A percentile compares a stretch with the other conserved stretches of the same genome.
Conservation (phyloP, 2,329 filamentous ascomycete genomes). For the Ophiocordyceps camponoti-saundersi region DNA sequence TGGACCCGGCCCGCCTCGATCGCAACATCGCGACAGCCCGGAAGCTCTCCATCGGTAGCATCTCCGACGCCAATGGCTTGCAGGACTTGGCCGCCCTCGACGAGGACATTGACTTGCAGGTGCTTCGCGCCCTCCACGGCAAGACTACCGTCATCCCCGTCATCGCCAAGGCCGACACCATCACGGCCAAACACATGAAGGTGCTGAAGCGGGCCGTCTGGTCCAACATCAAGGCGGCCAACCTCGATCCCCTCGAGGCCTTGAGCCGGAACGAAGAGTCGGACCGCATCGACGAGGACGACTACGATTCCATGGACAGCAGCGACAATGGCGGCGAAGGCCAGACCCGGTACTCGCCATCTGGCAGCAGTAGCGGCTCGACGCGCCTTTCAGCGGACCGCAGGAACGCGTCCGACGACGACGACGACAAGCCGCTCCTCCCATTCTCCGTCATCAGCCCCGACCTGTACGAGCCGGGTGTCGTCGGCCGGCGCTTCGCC, state of each 20-base stretch:
- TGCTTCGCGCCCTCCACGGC: constrained; percentile 71
- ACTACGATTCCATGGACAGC: constrained; percentile 36
- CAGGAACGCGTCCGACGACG: constrained; percentile 22
- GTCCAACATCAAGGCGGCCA: constrained; percentile 70
- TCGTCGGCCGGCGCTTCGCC: constrained; percentile 75
- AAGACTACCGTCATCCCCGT: constrained; percentile 94
- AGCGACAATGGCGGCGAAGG: constrained; percentile 11
- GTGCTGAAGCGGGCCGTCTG: constrained; percentile 83
- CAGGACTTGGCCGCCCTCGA: constrained; percentile 55
- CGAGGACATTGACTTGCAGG: constrained; percentile 77
- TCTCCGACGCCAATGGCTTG: constrained; percentile 16
- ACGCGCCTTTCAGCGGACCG: constrained; percentile 27
- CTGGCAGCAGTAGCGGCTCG: constrained; percentile 5
- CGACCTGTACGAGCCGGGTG: constrained; percentile 68
- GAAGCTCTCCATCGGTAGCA: constrained; percentile 31
- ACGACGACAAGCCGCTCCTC: constrained; percentile 49
- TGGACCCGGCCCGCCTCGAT: constrained; percentile 77
- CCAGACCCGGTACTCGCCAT: not conserved
- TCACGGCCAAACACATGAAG: constrained; percentile 88
- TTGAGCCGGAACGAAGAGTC: constrained; percentile 63
- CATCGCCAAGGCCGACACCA: constrained; percentile 90
- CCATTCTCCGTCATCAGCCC: constrained; percentile 90
- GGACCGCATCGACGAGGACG: constrained; percentile 37
- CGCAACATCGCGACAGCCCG: constrained; percentile 58
- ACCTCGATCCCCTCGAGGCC: constrained; percentile 75